Evolutionary conservation across 345 rosid species (phyloP), one percentile per base, ranked within the genome.

Genomic region (Cardamine chenopodiifolia): DNA sequence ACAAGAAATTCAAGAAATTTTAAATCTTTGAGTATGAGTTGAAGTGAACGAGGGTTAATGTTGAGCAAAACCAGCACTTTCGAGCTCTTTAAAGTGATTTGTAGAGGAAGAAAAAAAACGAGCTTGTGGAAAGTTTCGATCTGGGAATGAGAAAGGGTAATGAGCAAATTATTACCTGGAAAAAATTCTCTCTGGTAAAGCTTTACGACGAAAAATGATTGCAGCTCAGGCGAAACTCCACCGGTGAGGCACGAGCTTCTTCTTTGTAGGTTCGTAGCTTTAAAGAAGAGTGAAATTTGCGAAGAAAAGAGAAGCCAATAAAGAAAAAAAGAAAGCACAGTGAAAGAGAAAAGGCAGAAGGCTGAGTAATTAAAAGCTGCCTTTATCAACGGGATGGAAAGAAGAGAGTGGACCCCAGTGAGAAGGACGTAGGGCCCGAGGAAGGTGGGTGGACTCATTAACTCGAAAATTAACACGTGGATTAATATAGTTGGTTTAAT

Each of bases 301-400:
- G 50, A n/a, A 42, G 55, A 60, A 22, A 32, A 17, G 37, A 20
- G 28, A 63, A 42, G 50, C n/a, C 59, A 74, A 45, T 8, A 42
- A 32, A 32, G 18, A 45, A 25, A 37, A n/a, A 58, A 23, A 34
- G 6, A 23, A 4, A 44, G 62, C 56, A 68, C 15, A 75, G 79
- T 75, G 79, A 67, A 59, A 75, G 73, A 75, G 62, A 75, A 25
- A 67, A 74, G 52, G 32, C 44, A 48, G 49, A 48, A 57, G 39
- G 72, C 48, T 35, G 67, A 28, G 73, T 67, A 62, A 62, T 70
- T 68, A 70, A 76, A 76, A 70, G 70, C 74, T 60, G 80, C 71
- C 58, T 77, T 70, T 70, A 70, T 76, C 75, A 70, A 70, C 75
- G 80, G 69, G 80, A 66, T 76, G 80, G 26, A 70, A 71, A 76